Conservation (phyloP, 495 filamentous ascomycete genomes). For the Neurospora sp. region DNA sequence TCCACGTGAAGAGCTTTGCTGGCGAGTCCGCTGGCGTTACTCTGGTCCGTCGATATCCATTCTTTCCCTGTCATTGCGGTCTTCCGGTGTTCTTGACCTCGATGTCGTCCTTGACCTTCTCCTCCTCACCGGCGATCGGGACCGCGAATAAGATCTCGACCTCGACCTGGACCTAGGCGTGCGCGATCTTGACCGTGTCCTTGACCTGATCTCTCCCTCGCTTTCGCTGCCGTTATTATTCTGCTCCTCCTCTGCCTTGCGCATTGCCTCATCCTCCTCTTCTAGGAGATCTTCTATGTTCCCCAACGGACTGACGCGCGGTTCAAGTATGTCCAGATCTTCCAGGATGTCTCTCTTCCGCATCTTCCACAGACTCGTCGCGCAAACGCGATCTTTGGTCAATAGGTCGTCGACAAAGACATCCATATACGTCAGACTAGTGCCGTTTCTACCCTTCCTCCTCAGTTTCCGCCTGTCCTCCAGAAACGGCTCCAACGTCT, state of each 20-base stretch:
- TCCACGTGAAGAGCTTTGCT: constrained; percentile 1
- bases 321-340: constrained; percentile 80
- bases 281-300: constrained; percentile 78
- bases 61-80: constrained; percentile 14
- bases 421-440: constrained; percentile 71
- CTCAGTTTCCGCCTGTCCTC: constrained; percentile 77
- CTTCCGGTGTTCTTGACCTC: constrained; percentile 8
- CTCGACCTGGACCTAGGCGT: constrained; percentile 1
- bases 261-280: constrained; percentile 41
- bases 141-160: constrained; percentile 10
- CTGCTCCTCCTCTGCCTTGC: constrained; percentile 15
- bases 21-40: neutral
- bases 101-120: constrained; percentile 14
- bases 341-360: constrained; percentile 73
- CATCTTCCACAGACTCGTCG: constrained; percentile 87
- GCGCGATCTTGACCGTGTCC: constrained; percentile 7
- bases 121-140: neutral
- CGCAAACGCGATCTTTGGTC: constrained; percentile 81
- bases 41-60: constrained; percentile 28
- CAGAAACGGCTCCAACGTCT: constrained; percentile 70
- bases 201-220: constrained; percentile 9
- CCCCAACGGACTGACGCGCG: constrained; percentile 72
- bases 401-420: constrained; percentile 89
- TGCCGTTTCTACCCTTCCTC: constrained; percentile 61
- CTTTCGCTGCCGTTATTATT: constrained; percentile 13